A percentile compares a stretch with the other conserved stretches of the same genome.
Evolutionary conservation across 805 yeast genomes (phyloP).

Genomic region (Grigorovia humatica): DNA sequence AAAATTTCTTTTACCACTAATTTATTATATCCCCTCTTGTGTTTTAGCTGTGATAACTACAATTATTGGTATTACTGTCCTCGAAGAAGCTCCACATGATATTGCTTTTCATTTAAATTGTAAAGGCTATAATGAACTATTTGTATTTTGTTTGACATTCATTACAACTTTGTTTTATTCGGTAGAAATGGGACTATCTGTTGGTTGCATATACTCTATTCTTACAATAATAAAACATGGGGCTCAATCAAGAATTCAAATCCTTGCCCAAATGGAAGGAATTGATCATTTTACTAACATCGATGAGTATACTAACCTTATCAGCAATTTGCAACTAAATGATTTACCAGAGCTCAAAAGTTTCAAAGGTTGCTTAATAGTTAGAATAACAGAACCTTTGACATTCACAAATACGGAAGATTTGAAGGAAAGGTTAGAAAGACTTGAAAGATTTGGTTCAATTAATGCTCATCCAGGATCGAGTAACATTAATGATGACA

Average conservation of each 20-base stretch:
- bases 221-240: conserved; percentile 73
- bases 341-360: conserved; percentile 16
- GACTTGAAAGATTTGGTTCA: conserved; percentile 73
- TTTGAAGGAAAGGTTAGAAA: conserved; percentile 49
- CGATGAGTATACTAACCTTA: conserved; percentile 43
- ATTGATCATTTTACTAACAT: conserved; percentile 59
- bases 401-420: conserved; percentile 82
- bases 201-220: conserved; percentile 77
- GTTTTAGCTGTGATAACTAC: conserved; percentile 72
- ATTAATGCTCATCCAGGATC: conserved; percentile 66
- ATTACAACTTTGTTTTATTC: conserved; percentile 59
- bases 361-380: conserved; percentile 64
- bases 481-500: conserved; percentile 36
- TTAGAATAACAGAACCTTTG: conserved; percentile 78
- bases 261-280: conserved; percentile 58
- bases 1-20: conserved; percentile 44
- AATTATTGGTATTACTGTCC: conserved; percentile 60
- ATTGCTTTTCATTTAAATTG: conserved; percentile 61
- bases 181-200: conserved; percentile 78
- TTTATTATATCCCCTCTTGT: conserved; percentile 70
- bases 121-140: conserved; percentile 66
- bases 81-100: conserved; percentile 81
- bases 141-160: conserved; percentile 57
- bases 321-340: background rate
- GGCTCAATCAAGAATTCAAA: conserved; percentile 74